Evolutionary conservation across 2,329 filamentous ascomycete species (phyloP), one percentile per base, ranked within the genome.

Genomic region (Ceratocystis variospora): DNA sequence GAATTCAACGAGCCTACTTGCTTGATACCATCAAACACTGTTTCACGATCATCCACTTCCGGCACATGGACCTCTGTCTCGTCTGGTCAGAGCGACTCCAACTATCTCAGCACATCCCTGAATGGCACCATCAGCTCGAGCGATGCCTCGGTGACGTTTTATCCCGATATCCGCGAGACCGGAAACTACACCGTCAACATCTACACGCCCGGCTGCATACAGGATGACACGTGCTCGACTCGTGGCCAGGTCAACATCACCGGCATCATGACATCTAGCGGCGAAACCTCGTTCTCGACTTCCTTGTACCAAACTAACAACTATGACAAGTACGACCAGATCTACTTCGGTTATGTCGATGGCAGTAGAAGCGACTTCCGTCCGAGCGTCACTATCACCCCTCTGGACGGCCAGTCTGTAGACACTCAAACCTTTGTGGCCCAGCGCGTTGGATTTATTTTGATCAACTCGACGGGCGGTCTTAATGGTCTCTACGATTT

Each of bases 261-360:
- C 0, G 89, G 86, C 44, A 81, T 80, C 28, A 85, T 94, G 78
- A 82, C 84, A 2, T 76, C 78, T 70, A 72, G 79, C 73, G 72
- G 76, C 66, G 72, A 75, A 71, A 70, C 77, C 63, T 73, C 75
- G 45, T 79, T 86, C 67, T 80, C 83, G 33, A 83, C 80, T 0
- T 81, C 83, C 0, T 77, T 96, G 6, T 95, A 83, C 73, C 94
- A 99, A 75, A 96, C 92, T 19, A 99, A 99, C 76, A 83, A 95
- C 73, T 95, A 87, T 74, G 93, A 97, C 79, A 99, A 99, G 76
- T 97, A 96, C 73, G 94, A 99, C 73, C 86, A 89, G 70, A 86
- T 99, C 67, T 96, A 91, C 76, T 88, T 87, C 70, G 94, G 92
- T 61, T 85, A 85, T 70, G 85, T 99, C 65, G 90, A 97, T 73